Percentiles rank a stretch among this genome's conserved stretches.
phyloP scores from a whole-genome alignment of 2,329 filamentous ascomycete genomes.

The Scedosporium boydii region DNA sequence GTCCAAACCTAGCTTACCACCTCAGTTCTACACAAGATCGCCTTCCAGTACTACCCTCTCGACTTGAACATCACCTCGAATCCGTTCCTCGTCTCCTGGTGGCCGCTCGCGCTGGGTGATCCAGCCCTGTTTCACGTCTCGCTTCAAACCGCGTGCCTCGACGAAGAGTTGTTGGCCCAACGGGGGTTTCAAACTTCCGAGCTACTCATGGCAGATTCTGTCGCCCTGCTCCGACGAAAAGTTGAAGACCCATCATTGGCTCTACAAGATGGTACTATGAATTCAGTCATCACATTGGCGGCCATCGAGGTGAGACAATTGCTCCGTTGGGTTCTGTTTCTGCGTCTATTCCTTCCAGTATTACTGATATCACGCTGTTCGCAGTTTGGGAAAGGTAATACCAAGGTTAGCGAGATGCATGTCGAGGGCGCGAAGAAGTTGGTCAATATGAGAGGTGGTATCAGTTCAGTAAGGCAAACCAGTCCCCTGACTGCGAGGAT shows the following conservation, averaged over 20 bases:
- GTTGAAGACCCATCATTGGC: conserved; percentile 35
- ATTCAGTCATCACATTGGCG: conserved; percentile 47
- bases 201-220: conserved; percentile 47
- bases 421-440: conserved; percentile 39
- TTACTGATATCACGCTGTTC: background rate
- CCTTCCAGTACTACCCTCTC: conserved; percentile 50
- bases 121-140: conserved; percentile 50
- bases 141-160: conserved; percentile 47
- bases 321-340: background rate
- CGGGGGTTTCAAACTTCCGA: conserved; percentile 44
- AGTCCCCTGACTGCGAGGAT: conserved; percentile 46
- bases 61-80: conserved; percentile 43
- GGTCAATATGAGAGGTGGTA: conserved; percentile 40
- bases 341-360: background rate
- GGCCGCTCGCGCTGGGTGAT: conserved; percentile 46
- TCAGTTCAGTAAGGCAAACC: conserved; percentile 33
- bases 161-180: conserved; percentile 40
- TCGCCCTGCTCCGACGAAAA: conserved; percentile 40
- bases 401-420: conserved; percentile 32
- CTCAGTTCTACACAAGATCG: conserved; percentile 45
- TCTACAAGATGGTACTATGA: conserved; percentile 43
- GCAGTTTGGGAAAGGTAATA: conserved; percentile 44
- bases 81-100: conserved; percentile 50
- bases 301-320: conserved; percentile 40
- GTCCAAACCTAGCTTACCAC: conserved; percentile 11